Evolutionary conservation across 2,329 filamentous ascomycete species (phyloP).

Genomic region (Sporothrix pallida): DNA sequence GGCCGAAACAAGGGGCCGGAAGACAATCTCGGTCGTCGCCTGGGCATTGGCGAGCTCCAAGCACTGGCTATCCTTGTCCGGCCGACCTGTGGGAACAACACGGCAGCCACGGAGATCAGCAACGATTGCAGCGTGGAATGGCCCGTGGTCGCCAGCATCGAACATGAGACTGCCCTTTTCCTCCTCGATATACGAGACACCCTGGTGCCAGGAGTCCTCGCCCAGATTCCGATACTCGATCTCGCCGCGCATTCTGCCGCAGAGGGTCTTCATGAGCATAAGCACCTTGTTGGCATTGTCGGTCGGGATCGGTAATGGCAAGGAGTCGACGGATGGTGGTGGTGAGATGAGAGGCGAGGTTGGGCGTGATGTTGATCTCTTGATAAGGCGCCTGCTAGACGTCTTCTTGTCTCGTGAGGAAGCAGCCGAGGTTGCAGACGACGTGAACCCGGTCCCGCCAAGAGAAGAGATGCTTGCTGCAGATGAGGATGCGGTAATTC

Average conservation of each 20-base stretch:
- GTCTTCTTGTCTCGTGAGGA: constrained; percentile 52
- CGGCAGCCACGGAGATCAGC: constrained; percentile 76
- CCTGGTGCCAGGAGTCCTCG: constrained; percentile 68
- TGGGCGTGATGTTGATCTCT: constrained; percentile 62
- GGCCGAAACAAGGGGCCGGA: constrained; percentile 67
- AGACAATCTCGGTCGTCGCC: constrained; percentile 63
- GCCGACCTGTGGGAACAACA: constrained; percentile 62
- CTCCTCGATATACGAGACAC: constrained; percentile 80
- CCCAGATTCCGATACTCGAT: constrained; percentile 72
- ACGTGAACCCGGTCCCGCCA: constrained; percentile 1
- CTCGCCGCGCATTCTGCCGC: constrained; percentile 79
- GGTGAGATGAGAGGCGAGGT: constrained; percentile 62
- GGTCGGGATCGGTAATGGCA: constrained; percentile 65
- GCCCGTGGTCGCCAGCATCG: constrained; percentile 69
- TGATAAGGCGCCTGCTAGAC: constrained; percentile 58
- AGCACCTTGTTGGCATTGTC: constrained; percentile 74
- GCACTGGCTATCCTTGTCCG: constrained; percentile 54
- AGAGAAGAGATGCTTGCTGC: constrained; percentile 32
- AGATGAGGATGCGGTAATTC: constrained; percentile 34
- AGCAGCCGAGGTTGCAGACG: background rate
- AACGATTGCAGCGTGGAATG: constrained; percentile 70
- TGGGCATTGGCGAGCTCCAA: constrained; percentile 62
- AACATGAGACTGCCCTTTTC: constrained; percentile 76
- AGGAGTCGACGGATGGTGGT: constrained; percentile 64
- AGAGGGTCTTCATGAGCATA: constrained; percentile 76